Evolutionary conservation across 1,139 yeast species (phyloP), one percentile per base, ranked within the genome.

Genomic region (Sugiyamaella grinbergsii): DNA sequence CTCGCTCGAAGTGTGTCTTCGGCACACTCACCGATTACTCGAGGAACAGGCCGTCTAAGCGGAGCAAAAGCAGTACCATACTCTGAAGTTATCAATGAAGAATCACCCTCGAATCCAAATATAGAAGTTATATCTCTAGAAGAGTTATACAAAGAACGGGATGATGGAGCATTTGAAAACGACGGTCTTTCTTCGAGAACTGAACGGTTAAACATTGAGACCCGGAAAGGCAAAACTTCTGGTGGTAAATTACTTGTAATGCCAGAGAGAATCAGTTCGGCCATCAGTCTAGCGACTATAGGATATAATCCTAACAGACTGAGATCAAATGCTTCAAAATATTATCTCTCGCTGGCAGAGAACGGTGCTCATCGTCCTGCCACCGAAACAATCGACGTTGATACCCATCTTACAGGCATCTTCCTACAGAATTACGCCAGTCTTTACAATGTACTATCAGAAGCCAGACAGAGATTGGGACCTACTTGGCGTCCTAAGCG

Each of bases 391-490:
- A 68, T 82, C 48, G 95, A 87, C 50, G 85, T 86, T 2, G 96
- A 91, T 66, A 81, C 94, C 1, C 87, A 85, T 57, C 80, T 93
- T 34, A 93, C 89, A 0, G 85, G 93, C 0, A 74, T 86, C n/a
- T 89, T 93, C 62, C 72, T 88, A 8, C 96, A 88, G 61, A 87
- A 89, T 63, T 93, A 88, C 64, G 86, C 91, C 1, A 80, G 90
- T 32, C 70, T 82, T 2, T 75, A 75, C 54, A 88, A 84, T 57
- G 89, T 84, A 0, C 69, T 93, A 42, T 65, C 69, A 28, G 98
- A 93, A 61, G 70, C 90, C 34, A 75, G 79, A 57, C 77, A 78
- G 46, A 72, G 94, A 47, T 54, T 64, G 45, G 78, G 77, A 0
- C 64, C 64, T 1, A 15, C 19, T n/a, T 88, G 90, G 70, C 68